phyloP scores from a whole-genome alignment of 768 basidiomycete species.

The Phlebiopsis flavidoalba region DNA sequence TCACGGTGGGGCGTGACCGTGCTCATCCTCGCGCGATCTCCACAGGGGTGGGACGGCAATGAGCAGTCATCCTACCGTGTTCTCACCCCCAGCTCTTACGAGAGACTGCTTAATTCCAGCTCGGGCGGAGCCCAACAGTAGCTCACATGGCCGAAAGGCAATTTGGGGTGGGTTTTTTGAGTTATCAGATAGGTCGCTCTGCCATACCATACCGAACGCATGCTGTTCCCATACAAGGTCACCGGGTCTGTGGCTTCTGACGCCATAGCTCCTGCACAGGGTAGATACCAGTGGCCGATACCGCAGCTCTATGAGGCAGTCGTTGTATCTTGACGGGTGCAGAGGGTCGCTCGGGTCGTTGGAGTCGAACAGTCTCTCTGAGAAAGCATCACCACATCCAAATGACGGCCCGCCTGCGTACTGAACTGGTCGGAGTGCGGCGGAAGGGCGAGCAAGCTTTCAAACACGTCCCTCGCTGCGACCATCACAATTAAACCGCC shows the following conservation, averaged over 20 bases:
- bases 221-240: not conserved
- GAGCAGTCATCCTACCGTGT: not conserved
- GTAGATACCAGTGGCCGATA: not conserved
- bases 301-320: not conserved
- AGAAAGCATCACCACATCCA: not conserved
- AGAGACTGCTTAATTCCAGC: not conserved
- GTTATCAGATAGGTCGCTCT: not conserved
- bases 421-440: not conserved
- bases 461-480: not conserved
- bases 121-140: not conserved
- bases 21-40: not conserved
- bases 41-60: not conserved
- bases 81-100: no score
- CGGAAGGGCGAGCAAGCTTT: not conserved
- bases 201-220: not conserved
- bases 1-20: not conserved
- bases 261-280: not conserved
- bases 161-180: not conserved
- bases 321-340: not conserved
- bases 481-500: not conserved
- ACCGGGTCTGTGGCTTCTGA: not conserved
- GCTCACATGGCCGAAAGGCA: not conserved
- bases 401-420: not conserved
- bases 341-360: not conserved
- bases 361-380: not conserved